Percentiles rank a stretch among this genome's conserved stretches.
phyloP scores from a whole-genome alignment of 1,139 yeast species.

The Protomyces inundatus region DNA sequence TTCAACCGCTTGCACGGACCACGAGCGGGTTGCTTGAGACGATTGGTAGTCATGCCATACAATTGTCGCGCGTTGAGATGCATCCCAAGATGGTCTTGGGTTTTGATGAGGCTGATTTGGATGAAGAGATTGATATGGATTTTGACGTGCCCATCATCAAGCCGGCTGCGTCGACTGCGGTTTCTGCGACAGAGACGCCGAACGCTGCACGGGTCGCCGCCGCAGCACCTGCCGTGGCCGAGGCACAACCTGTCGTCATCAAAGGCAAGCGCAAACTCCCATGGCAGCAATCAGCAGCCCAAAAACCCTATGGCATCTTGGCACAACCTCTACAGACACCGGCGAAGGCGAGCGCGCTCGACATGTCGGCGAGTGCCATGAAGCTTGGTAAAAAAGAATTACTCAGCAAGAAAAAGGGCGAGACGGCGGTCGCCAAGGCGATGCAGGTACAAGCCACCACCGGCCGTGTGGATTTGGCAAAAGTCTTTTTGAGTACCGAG shows the following conservation, averaged over 20 bases:
- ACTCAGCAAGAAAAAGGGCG: conserved; percentile 1
- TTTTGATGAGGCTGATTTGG: conserved; percentile 28
- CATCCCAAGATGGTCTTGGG: neutral
- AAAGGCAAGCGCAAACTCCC: neutral
- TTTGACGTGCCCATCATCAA: conserved; percentile 12
- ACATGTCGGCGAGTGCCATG: conserved; percentile 14
- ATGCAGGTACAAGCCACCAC: neutral
- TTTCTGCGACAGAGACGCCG: neutral
- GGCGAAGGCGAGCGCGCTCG: neutral
- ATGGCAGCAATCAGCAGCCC: neutral
- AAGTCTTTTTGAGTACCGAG: conserved; percentile 54
- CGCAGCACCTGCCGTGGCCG: too few relatives aligned
- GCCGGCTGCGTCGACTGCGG: conserved; percentile 3
- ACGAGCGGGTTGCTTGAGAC: neutral
- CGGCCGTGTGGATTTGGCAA: conserved; percentile 21
- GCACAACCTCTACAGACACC: neutral
- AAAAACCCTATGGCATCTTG: neutral
- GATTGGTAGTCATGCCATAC: neutral
- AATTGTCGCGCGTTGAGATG: neutral
- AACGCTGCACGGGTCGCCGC: neutral
- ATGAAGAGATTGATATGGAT: conserved; percentile 26
- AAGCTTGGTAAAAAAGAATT: conserved; percentile 8
- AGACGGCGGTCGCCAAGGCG: neutral
- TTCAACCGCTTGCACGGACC: neutral
- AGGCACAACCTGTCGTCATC: neutral